phyloP scores from a whole-genome alignment of 2,329 filamentous ascomycete genomes.

The Pseudogymnoascus sp. region DNA sequence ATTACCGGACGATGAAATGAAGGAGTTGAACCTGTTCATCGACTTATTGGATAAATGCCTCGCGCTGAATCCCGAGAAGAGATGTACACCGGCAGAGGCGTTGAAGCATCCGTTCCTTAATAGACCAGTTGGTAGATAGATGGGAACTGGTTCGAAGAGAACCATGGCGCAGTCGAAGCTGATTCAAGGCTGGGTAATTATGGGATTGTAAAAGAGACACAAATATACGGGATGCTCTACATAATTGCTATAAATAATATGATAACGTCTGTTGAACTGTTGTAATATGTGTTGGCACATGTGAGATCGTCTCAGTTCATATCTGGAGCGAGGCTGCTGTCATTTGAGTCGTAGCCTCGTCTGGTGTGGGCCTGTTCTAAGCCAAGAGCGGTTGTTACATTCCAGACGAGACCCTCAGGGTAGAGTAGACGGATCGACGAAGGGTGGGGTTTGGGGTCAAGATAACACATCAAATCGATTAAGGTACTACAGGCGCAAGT shows the following conservation, averaged over 20 bases:
- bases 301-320: background rate
- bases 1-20: slow-evolving; percentile 65
- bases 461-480: background rate
- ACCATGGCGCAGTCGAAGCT: background rate
- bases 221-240: background rate
- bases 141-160: background rate
- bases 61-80: slow-evolving; percentile 83
- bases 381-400: slow-evolving; percentile 1
- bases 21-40: slow-evolving; percentile 74
- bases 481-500: background rate
- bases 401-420: background rate
- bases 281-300: background rate
- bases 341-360: background rate
- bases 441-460: background rate
- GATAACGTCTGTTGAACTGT: background rate
- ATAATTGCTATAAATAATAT: background rate
- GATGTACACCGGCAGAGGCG: slow-evolving; percentile 79
- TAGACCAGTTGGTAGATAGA: slow-evolving; percentile 15
- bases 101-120: slow-evolving; percentile 80
- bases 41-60: slow-evolving; percentile 86
- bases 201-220: background rate
- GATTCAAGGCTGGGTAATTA: background rate
- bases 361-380: background rate
- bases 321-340: background rate
- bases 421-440: background rate